Evolutionary conservation across 2,329 filamentous ascomycete species (phyloP), one percentile per base, ranked within the genome.

Genomic region (Colletotrichum sansevieriae): DNA sequence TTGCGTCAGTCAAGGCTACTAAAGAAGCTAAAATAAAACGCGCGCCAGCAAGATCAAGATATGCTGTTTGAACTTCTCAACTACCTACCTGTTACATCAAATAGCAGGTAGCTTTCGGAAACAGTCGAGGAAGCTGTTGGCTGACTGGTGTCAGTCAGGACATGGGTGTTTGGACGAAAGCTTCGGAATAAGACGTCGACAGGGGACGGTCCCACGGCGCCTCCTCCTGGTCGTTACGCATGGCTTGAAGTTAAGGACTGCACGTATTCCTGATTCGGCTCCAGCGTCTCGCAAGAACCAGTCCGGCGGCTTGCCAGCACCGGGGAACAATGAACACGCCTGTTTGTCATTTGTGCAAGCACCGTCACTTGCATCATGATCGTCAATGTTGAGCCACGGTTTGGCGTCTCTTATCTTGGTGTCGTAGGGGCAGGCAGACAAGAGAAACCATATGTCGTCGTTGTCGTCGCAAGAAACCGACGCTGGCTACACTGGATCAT

Each of bases 201-300:
- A 35, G 13, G 43, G 58, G 22, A 18, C 49, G 37, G 64, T 29
- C 51, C 25, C 35, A 57, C 43, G 41, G 51, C 58, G 51, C 49
- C 49, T 63, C 37, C 62, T 69, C 62, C 62, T 69, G 56, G 66
- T 66, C 63, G 49, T 65, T 69, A 56, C 62, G 57, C 35, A 39
- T 69, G 66, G 66, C 66, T 69, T 69, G 49, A 25, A 25, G 51
- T 63, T 66, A 69, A 43, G 13, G 37, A 11, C 33, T 51, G 20
- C 12, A n/a, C 43, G 41, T 47, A 11, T 15, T 25, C 12, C 43
- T 47, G 41, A 52, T 51, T 60, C 37, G 66, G 37, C 60, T 9
- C 35, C 56, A 25, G 49, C 49, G 66, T 66, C 62, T 69, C 66
- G 63, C 43, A 49, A 56, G 35, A 58, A 13, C 49, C 56, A 59